These are phyloP conservation scores for Zizania palustris DNA, from an alignment of 202 grass and related monocot species.

Conservation along the genomic window DNA sequence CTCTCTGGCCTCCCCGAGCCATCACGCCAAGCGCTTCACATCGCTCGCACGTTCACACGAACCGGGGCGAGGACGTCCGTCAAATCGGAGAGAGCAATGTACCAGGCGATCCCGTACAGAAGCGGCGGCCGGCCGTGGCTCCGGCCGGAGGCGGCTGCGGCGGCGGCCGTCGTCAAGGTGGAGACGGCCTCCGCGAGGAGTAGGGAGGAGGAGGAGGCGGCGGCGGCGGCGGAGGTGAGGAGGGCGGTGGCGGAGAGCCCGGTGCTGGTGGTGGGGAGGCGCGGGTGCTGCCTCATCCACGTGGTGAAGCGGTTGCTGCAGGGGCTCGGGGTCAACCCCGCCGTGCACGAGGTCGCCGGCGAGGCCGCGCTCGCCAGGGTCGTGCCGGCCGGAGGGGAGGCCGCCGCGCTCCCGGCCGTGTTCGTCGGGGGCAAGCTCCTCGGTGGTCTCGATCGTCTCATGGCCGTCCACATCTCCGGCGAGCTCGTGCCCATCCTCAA, in stretches of 20 bases:
- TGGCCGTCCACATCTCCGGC: slow-evolving; percentile 96
- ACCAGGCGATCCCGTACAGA: slow-evolving; percentile 80
- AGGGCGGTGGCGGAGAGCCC: slow-evolving; percentile 79
- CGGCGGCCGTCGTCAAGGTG: background rate
- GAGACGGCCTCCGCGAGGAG: background rate
- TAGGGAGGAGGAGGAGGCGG: background rate
- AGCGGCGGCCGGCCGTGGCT: slow-evolving; percentile 60
- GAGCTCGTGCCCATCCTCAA: slow-evolving; percentile 97
- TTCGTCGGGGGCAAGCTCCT: slow-evolving; percentile 83
- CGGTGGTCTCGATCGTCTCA: slow-evolving; percentile 82
- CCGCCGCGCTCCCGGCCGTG: slow-evolving; percentile 55
- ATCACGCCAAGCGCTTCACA: slow-evolving; percentile 38
- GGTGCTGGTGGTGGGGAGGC: slow-evolving; percentile 75
- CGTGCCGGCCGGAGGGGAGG: slow-evolving; percentile 17
- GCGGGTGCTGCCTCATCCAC: slow-evolving; percentile 88
- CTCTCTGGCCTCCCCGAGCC: slow-evolving; percentile 20
- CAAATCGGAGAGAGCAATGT: slow-evolving; percentile 66
- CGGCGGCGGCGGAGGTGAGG: slow-evolving; percentile 16
- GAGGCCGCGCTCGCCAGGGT: slow-evolving; percentile 54
- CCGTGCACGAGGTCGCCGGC: slow-evolving; percentile 77
- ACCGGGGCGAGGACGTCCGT: too few species aligned
- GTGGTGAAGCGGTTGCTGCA: slow-evolving; percentile 83
- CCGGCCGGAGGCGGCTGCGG: slow-evolving; percentile 26
- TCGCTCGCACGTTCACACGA: slow-evolving; percentile 28
- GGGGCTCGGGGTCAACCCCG: slow-evolving; percentile 89